A percentile compares a stretch with the other conserved stretches of the same genome.
These are phyloP conservation scores for Aspergillus fumigatiaffinis DNA, from an alignment of 2,329 filamentous ascomycete species.

Conservation along the genomic window DNA sequence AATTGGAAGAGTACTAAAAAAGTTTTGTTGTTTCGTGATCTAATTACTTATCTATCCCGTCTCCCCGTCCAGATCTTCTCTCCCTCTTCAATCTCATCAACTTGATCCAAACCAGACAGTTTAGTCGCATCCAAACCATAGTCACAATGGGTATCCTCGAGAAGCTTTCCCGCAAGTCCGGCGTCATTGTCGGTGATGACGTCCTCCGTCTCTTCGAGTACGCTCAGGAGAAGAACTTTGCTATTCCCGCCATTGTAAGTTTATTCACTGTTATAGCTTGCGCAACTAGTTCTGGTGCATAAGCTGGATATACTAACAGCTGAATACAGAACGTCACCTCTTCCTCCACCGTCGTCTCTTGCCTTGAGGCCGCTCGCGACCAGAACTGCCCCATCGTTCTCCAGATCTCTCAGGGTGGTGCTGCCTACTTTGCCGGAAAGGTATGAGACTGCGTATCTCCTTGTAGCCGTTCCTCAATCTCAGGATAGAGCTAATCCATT, in stretches of 20 bases:
- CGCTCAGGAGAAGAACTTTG: slow-evolving; percentile 80
- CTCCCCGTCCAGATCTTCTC: slow-evolving; percentile 6
- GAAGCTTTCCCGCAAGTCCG: slow-evolving; percentile 59
- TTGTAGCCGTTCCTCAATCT: neutral
- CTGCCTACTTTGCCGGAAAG: slow-evolving; percentile 89
- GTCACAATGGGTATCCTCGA: slow-evolving; percentile 47
- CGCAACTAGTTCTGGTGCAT: neutral
- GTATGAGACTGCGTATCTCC: slow-evolving; percentile 35
- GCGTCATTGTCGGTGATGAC: slow-evolving; percentile 66
- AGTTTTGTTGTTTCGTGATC: slow-evolving; percentile 1
- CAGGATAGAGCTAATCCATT: slow-evolving; percentile 2
- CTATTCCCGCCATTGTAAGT: slow-evolving; percentile 74
- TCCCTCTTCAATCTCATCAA: slow-evolving; percentile 2
- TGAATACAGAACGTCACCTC: slow-evolving; percentile 74
- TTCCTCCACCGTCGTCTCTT: slow-evolving; percentile 77
- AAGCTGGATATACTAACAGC: neutral
- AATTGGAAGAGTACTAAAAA: neutral
- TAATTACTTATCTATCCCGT: slow-evolving; percentile 8
- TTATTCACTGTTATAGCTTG: neutral
- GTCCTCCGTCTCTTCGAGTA: slow-evolving; percentile 77
- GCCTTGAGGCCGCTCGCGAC: slow-evolving; percentile 93
- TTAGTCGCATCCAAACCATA: slow-evolving; percentile 1
- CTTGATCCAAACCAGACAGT: slow-evolving; percentile 2
- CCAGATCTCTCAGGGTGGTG: slow-evolving; percentile 89
- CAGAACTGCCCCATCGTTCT: slow-evolving; percentile 87